Base-by-base conservation (phyloP, 768 basidiomycete genomes). In the Boletus rubroflammeus region DNA sequence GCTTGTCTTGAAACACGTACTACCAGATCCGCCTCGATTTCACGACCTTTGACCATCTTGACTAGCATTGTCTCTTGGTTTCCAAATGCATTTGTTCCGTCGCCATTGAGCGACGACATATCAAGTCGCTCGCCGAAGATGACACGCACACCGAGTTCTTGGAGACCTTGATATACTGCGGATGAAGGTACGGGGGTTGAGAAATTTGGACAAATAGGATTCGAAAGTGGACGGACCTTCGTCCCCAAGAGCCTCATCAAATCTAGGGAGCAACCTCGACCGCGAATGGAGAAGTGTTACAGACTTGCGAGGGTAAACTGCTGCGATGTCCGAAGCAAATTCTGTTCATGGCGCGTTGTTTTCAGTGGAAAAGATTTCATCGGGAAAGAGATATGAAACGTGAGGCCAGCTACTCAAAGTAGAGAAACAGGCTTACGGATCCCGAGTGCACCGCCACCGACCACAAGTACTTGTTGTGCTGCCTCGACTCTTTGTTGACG, bases 371-470 rank as follows among this genome's bases (percentile, higher is more conserved):
- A 3, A 44, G 19, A 8, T 6, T 25, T 25, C 44, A 10, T 23
- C 5, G 28, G 23, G 21, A 23, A 10, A 38, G n/a, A 5, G 29
- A 26, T 23, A 50, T 26, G 39, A 53, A 21, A 53, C 25, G 31
- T 25, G 39, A 40, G 34, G 1, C 25, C 13, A 7, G 15, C 19
- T n/a, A 34, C 17, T 36, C 2, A 34, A 28, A 23, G 15, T 6
- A 36, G 4, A 2, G 29, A 39, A 39, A 28, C 21, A 25, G 26
- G 76, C 82, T 60, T 64, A 86, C 85, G 84, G 26, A 89, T 81
- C 3, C 87, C 88, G 9, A 89, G 77, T 1, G 88, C 84, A 0
- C 88, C 88, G 11, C 85, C 87, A 2, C 88, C 88, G 3, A 88
- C 78, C 14, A 89, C 77, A 7, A 88, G 76, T 4, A 90, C 75